Conservation (phyloP, 176 grass and related monocot species). For the Rhynchospora tenuis region DNA sequence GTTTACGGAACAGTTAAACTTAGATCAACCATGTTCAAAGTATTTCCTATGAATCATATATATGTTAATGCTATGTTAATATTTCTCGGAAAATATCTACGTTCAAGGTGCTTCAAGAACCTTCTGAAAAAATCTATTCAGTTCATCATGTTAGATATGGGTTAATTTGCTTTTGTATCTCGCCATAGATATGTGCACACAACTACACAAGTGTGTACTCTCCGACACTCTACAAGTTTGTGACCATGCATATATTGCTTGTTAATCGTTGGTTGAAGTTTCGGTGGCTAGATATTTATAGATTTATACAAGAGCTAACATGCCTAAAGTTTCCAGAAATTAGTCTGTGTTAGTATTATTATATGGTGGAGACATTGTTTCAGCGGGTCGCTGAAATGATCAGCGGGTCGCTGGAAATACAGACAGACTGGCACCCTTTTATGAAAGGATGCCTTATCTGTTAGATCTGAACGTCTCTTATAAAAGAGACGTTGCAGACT, state of each 20-base stretch:
- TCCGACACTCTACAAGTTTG: background rate
- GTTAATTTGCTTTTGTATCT: background rate
- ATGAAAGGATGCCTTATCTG: too few species aligned
- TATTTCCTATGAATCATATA: background rate
- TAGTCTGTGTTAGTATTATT: too few species aligned
- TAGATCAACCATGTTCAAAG: background rate
- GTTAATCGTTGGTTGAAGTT: background rate
- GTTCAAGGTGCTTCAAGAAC: background rate
- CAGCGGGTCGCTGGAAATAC: too few species aligned
- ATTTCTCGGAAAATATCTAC: background rate
- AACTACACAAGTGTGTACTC: background rate
- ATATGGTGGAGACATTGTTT: too few species aligned
- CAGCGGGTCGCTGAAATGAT: too few species aligned
- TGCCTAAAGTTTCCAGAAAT: too few species aligned
- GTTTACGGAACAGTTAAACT: background rate
- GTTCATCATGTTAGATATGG: background rate
- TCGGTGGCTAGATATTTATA: too few species aligned
- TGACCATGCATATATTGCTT: background rate
- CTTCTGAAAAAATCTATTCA: background rate
- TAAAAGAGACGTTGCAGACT: too few species aligned
- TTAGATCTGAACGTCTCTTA: too few species aligned
- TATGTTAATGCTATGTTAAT: background rate
- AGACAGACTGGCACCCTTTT: too few species aligned
- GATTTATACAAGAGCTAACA: too few species aligned
- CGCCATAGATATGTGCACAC: background rate